Evolutionary conservation across 192 early-diverging fungal genomes (phyloP).

Genomic region (Coemansia sp.): DNA sequence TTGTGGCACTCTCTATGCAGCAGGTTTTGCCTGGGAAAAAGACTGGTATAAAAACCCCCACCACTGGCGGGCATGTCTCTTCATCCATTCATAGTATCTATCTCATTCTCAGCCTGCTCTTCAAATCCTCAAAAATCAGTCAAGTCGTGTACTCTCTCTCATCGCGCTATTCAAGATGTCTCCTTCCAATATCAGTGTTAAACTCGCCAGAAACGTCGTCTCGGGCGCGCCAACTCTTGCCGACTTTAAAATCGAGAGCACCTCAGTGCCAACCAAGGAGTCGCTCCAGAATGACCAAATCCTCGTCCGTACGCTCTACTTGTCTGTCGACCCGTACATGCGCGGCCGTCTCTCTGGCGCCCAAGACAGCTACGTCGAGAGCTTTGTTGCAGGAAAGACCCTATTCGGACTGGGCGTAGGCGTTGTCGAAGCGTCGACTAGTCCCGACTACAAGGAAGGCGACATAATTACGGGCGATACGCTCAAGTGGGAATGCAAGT

Average conservation of each 20-base stretch:
- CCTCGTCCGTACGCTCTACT: slow-evolving; percentile 60
- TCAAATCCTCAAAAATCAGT: too few species aligned
- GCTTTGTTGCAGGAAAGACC: slow-evolving; percentile 60
- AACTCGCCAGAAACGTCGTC: slow-evolving; percentile 14
- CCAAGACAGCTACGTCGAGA: slow-evolving; percentile 58
- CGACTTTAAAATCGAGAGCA: slow-evolving; percentile 27
- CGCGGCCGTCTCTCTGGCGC: slow-evolving; percentile 62
- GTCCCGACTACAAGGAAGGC: slow-evolving; percentile 57
- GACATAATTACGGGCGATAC: slow-evolving; percentile 79
- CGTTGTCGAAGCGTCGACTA: slow-evolving; percentile 63
- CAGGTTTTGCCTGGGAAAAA: neutral
- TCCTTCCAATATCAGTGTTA: slow-evolving; percentile 12
- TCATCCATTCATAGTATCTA: neutral
- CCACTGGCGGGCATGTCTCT: neutral
- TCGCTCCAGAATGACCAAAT: slow-evolving; percentile 25
- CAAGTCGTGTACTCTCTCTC: neutral
- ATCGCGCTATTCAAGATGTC: slow-evolving; percentile 12
- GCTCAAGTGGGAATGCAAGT: slow-evolving; percentile 55
- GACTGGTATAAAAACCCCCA: neutral
- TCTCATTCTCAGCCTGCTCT: neutral
- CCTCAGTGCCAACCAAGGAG: slow-evolving; percentile 13
- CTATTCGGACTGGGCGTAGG: slow-evolving; percentile 46
- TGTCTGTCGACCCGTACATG: slow-evolving; percentile 77
- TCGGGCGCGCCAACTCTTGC: slow-evolving; percentile 19
- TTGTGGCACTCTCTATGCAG: neutral